These are phyloP conservation scores for Trypanosoma lewisi DNA, from an alignment of 208 protist species.

Conservation along the genomic window DNA sequence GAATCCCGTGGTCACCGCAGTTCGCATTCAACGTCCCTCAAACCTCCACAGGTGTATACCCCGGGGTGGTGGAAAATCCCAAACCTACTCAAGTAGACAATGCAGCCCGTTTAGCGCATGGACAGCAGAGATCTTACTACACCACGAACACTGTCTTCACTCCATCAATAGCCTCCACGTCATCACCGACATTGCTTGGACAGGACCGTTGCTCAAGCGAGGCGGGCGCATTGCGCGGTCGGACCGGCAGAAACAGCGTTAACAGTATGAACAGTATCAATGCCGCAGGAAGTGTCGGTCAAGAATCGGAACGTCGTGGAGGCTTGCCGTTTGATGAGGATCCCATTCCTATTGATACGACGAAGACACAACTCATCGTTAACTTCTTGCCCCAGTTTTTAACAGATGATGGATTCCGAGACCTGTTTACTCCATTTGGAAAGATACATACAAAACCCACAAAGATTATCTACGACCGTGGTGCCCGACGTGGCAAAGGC, in stretches of 20 bases:
- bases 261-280: background rate
- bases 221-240: background rate
- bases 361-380: conserved; percentile 64
- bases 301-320: conserved; percentile 13
- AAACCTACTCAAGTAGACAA: background rate
- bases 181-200: background rate
- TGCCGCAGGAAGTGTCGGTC: background rate
- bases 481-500: conserved; percentile 57
- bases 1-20: conserved; percentile 1
- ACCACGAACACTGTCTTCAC: background rate
- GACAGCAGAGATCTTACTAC: conserved; percentile 6
- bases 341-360: conserved; percentile 46
- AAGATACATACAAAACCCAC: conserved; percentile 35
- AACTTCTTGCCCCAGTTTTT: conserved; percentile 60
- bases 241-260: background rate
- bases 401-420: conserved; percentile 43
- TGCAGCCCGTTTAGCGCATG: background rate
- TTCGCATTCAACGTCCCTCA: background rate
- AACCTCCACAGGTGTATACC: background rate
- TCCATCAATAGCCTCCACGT: background rate
- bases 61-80: background rate
- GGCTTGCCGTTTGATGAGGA: conserved; percentile 43
- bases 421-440: conserved; percentile 50
- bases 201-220: background rate
- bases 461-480: conserved; percentile 61